phyloP scores from a whole-genome alignment of 768 basidiomycete species.

The Tricholomella constricta region DNA sequence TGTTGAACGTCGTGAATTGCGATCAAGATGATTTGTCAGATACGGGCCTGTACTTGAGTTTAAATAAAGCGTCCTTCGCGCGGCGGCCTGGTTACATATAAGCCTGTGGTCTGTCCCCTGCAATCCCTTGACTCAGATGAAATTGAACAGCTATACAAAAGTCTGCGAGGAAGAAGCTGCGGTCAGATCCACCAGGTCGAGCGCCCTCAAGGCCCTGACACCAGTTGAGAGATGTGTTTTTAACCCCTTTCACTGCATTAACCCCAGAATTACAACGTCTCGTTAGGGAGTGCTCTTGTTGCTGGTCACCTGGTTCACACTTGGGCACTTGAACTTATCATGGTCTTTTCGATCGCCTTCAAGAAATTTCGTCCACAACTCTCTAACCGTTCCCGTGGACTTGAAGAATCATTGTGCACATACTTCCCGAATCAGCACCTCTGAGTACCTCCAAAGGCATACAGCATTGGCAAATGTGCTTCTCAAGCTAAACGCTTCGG shows the following conservation, averaged over 20 bases:
- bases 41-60: neutral
- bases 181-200: neutral
- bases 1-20: neutral
- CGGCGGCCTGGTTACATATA: too few species aligned
- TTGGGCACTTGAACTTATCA: neutral
- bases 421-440: constrained; percentile 45
- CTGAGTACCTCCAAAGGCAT: constrained; percentile 58
- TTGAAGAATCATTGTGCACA: constrained; percentile 44
- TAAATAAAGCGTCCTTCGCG: too few species aligned
- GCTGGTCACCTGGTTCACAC: neutral
- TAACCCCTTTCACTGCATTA: neutral
- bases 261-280: neutral
- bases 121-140: neutral
- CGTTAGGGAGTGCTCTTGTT: neutral
- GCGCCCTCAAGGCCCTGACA: neutral
- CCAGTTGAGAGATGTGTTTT: constrained; percentile 1
- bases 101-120: too few species aligned
- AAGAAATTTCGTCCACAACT: neutral
- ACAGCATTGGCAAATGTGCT: constrained; percentile 51
- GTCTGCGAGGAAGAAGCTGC: neutral
- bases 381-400: neutral
- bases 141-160: neutral
- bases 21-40: neutral
- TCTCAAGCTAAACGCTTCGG: constrained; percentile 51
- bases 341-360: neutral